phyloP scores from a whole-genome alignment of 345 rosid species.

The Eucalyptus sp. region DNA sequence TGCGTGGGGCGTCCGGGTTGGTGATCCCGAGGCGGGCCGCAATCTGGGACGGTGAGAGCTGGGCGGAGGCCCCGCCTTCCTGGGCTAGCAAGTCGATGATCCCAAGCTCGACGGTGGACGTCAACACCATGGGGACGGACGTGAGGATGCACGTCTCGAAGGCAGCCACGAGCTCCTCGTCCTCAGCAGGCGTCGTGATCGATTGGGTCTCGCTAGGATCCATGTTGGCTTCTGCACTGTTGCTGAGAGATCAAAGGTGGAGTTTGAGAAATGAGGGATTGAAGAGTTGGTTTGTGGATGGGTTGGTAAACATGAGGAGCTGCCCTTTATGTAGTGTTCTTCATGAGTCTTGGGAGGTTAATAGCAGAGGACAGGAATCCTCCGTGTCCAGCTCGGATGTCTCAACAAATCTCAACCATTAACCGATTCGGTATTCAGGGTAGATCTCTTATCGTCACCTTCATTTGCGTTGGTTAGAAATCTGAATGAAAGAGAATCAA shows the following conservation, averaged over 20 bases:
- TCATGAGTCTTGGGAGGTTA: neutral
- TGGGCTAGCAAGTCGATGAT: conserved; percentile 19
- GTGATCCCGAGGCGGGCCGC: conserved; percentile 9
- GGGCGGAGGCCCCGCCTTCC: neutral
- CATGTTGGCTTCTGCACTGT: neutral
- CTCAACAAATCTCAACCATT: neutral
- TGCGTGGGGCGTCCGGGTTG: conserved; percentile 18
- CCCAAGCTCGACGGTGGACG: conserved; percentile 28
- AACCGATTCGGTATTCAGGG: neutral
- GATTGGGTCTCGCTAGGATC: neutral
- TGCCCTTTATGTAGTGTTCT: neutral
- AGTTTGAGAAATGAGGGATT: neutral
- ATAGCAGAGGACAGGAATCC: neutral
- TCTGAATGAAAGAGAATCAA: too few species aligned
- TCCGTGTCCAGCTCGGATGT: neutral
- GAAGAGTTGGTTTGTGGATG: neutral
- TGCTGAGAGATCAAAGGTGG: neutral
- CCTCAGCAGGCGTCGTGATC: neutral
- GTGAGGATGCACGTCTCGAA: conserved; percentile 10
- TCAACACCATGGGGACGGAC: conserved; percentile 27
- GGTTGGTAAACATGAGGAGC: neutral
- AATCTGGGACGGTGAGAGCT: conserved; percentile 24
- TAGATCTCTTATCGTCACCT: neutral
- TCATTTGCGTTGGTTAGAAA: neutral
- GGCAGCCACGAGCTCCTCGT: conserved; percentile 19